Evolutionary conservation across 441 rosid species (phyloP).

Genomic region (Pelargonium cotyledonis): DNA sequence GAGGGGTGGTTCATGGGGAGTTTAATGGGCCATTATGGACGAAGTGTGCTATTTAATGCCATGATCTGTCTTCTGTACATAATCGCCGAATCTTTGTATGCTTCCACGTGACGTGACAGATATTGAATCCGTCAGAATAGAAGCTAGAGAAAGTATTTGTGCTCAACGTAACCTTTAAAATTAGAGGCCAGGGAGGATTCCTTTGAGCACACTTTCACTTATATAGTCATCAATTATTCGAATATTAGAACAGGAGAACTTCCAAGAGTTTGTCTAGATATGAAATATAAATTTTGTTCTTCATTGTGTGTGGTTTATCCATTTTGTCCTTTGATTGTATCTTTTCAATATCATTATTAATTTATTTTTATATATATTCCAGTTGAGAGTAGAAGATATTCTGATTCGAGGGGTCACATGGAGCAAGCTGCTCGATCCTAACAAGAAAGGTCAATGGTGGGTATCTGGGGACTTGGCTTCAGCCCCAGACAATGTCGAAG

Average conservation of each 20-base stretch:
- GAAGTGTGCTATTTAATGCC: not conserved
- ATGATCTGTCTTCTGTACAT: not conserved
- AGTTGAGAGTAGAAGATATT: conserved; percentile 66
- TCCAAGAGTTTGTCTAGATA: not conserved
- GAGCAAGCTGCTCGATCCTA: conserved; percentile 81
- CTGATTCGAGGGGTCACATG: conserved; percentile 71
- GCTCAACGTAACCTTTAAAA: not conserved
- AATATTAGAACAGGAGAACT: not conserved
- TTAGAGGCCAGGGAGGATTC: not conserved
- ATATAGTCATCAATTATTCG: not conserved
- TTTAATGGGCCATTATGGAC: not conserved
- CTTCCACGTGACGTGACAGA: not conserved
- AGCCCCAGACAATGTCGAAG: conserved; percentile 39
- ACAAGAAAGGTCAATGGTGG: conserved; percentile 97
- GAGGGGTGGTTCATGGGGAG: not conserved
- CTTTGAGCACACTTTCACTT: not conserved
- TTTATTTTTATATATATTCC: conserved; percentile 15
- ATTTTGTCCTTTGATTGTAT: conserved; percentile 2
- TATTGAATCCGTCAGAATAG: not conserved
- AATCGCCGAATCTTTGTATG: not conserved
- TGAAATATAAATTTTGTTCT: too few species aligned
- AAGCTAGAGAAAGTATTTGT: not conserved
- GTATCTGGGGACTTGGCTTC: conserved; percentile 45
- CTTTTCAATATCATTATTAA: not conserved
- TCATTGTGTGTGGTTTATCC: not conserved